phyloP scores from a whole-genome alignment of 371 early-diverging fungal genomes.

The Mucor sp. region DNA sequence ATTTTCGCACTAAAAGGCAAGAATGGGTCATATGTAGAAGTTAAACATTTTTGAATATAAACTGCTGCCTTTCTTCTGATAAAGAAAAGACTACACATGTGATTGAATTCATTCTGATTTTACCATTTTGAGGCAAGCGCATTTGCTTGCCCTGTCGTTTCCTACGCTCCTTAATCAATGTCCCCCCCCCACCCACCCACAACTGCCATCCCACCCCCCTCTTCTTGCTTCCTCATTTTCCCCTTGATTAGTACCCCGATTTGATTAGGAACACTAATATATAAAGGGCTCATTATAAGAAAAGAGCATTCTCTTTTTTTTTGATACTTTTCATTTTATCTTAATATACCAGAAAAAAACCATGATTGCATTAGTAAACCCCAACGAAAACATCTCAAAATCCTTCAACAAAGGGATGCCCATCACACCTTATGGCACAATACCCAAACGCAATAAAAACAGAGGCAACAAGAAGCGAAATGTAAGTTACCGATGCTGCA shows the following conservation, averaged over 20 bases:
- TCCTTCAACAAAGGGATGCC: background rate
- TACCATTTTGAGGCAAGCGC: background rate
- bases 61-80: background rate
- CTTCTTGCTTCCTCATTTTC: background rate
- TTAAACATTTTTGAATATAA: slow-evolving; percentile 15
- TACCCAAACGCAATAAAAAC: slow-evolving; percentile 26
- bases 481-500: slow-evolving; percentile 4
- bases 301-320: background rate
- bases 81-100: background rate
- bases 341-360: background rate
- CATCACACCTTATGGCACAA: slow-evolving; percentile 29
- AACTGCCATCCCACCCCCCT: background rate
- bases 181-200: background rate
- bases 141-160: background rate
- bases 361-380: slow-evolving; percentile 2
- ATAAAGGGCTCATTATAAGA: background rate
- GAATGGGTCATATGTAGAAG: slow-evolving; percentile 15
- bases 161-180: background rate
- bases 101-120: slow-evolving; percentile 1
- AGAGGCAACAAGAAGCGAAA: slow-evolving; percentile 8
- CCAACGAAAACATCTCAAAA: slow-evolving; percentile 5
- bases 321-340: background rate
- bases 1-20: slow-evolving; percentile 13
- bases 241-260: slow-evolving; percentile 1
- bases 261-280: slow-evolving; percentile 6